Conservation (phyloP, 2,329 filamentous ascomycete genomes). For the Bertia moriformis region DNA sequence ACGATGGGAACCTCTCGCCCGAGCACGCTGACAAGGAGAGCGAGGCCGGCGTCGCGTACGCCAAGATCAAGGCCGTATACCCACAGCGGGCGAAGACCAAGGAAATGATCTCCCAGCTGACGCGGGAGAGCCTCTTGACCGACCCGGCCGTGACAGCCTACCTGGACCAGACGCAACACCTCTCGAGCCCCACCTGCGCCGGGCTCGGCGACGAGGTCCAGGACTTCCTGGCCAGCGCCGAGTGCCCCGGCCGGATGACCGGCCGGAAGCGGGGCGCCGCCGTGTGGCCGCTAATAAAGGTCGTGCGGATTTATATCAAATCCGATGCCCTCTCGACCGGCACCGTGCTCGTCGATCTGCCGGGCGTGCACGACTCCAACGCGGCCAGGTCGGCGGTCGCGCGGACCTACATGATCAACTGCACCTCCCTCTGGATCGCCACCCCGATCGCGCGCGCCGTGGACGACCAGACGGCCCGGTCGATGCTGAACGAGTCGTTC, state of each 20-base stretch:
- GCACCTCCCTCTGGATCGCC: conserved; percentile 45
- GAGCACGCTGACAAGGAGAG: conserved; percentile 24
- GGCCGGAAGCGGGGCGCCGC: conserved; percentile 10
- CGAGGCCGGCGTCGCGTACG: conserved; percentile 30
- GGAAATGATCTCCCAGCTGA: conserved; percentile 20
- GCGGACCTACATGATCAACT: conserved; percentile 42
- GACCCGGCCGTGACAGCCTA: conserved; percentile 20
- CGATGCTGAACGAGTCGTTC: conserved; percentile 38
- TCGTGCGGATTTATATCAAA: conserved; percentile 31
- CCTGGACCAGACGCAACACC: conserved; percentile 26
- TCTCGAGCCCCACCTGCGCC: conserved; percentile 19
- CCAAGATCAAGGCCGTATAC: conserved; percentile 34
- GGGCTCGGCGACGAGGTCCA: conserved; percentile 30
- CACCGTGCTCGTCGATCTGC: conserved; percentile 40
- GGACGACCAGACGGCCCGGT: conserved; percentile 41
- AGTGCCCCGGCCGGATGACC: conserved; percentile 25
- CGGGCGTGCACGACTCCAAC: conserved; percentile 44
- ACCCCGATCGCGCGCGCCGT: conserved; percentile 45
- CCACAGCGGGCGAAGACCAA: conserved; percentile 18
- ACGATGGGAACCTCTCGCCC: conserved; percentile 18
- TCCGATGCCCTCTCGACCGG: conserved; percentile 33
- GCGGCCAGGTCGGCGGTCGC: conserved; percentile 42
- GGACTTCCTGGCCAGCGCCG: conserved; percentile 37
- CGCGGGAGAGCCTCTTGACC: conserved; percentile 23
- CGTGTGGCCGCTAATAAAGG: conserved; percentile 23